phyloP scores from a whole-genome alignment of 2,329 filamentous ascomycete genomes.

The Sporothrix euskadiensis region DNA sequence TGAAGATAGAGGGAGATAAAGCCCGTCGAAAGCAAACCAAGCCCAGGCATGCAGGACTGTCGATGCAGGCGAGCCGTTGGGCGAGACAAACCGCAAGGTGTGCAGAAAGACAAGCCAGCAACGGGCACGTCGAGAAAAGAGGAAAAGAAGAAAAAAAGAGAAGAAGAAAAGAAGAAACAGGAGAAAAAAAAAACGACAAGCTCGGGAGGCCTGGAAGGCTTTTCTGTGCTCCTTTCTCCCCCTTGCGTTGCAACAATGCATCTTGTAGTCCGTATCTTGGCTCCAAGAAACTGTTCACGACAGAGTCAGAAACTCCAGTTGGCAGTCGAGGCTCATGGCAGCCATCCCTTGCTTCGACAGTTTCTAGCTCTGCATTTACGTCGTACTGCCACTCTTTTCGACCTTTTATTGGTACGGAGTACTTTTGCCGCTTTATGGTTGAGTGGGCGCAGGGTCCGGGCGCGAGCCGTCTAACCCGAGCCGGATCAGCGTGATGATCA shows the following conservation, averaged over 20 bases:
- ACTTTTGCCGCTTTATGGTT: background rate
- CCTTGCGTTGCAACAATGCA: constrained; percentile 1
- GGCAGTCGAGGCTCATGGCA: background rate
- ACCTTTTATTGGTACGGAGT: background rate
- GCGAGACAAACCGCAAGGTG: background rate
- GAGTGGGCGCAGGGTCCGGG: background rate
- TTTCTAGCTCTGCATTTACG: background rate
- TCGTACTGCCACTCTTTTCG: background rate
- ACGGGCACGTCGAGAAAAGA: background rate
- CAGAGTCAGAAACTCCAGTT: background rate
- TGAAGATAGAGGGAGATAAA: background rate
- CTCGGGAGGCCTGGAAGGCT: background rate
- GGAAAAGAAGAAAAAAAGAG: background rate
- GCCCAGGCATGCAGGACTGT: background rate
- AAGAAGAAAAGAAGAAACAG: background rate
- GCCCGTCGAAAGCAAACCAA: background rate
- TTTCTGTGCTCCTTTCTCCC: background rate
- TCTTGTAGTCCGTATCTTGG: background rate
- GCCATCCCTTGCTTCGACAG: background rate
- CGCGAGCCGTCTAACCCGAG: constrained; percentile 22
- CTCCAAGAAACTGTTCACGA: background rate
- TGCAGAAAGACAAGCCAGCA: background rate
- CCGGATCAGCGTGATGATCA: constrained; percentile 18
- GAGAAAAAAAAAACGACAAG: background rate
- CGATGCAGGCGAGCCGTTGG: constrained; percentile 9